phyloP scores from a whole-genome alignment of 78 protist species.

The Dictyostelium purpureum region DNA sequence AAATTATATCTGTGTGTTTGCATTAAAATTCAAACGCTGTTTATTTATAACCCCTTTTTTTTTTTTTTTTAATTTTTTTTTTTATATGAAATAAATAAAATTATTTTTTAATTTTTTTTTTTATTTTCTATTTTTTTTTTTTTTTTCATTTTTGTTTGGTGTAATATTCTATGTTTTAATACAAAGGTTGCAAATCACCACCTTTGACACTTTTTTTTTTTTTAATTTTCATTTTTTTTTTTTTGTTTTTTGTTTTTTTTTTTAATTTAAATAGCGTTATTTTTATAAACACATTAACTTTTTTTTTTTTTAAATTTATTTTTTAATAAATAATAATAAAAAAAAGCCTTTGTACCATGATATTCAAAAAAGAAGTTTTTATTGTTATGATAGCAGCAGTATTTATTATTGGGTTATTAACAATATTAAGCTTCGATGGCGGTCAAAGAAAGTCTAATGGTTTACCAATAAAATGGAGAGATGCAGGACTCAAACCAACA shows the following conservation, averaged over 20 bases:
- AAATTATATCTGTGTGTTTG: too few species aligned
- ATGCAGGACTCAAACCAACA: neutral
- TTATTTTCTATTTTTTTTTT: neutral
- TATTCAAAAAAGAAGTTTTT: neutral
- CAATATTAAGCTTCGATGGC: slow-evolving; percentile 41
- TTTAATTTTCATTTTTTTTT: neutral
- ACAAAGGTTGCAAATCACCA: too few species aligned
- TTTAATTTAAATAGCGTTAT: too few species aligned
- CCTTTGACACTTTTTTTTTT: neutral
- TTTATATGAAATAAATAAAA: neutral
- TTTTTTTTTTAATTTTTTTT: too few species aligned
- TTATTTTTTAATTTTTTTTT: neutral
- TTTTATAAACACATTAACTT: neutral
- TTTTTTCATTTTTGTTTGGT: neutral
- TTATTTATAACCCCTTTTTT: too few species aligned
- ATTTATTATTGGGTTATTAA: slow-evolving; percentile 23
- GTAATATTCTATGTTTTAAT: too few species aligned
- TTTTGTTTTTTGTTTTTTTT: too few species aligned
- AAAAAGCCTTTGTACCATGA: neutral
- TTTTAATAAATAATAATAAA: neutral
- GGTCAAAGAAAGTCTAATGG: neutral
- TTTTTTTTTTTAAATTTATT: neutral
- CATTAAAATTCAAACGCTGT: too few species aligned
- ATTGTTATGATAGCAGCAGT: slow-evolving; percentile 23
- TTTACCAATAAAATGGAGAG: slow-evolving; percentile 17